Evolutionary conservation across 139 green algal genomes (phyloP).

Genomic region (Marvania coccoides): DNA sequence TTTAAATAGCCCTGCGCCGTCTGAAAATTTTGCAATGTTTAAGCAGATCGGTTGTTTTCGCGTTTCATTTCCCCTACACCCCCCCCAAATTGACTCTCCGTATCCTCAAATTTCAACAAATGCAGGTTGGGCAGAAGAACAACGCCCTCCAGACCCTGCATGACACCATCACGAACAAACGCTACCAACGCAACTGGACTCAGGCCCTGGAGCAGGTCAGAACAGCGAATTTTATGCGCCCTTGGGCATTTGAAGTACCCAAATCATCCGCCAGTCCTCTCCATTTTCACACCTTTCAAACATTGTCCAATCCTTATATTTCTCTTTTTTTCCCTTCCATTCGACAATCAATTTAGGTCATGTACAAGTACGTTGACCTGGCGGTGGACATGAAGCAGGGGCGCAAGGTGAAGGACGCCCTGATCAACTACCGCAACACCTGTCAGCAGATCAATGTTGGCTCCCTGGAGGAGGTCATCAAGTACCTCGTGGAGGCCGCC

Average conservation of each 20-base stretch:
- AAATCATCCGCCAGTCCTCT: too few species aligned
- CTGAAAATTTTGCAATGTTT: neutral
- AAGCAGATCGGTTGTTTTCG: neutral
- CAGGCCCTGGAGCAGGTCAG: slow-evolving; percentile 55
- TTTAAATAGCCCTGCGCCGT: neutral
- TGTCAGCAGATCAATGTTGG: slow-evolving; percentile 93
- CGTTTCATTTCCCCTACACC: too few species aligned
- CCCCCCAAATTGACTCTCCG: too few species aligned
- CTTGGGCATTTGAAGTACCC: neutral
- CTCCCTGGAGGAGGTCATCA: slow-evolving; percentile 96
- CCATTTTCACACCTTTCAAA: neutral
- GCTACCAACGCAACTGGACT: slow-evolving; percentile 90
- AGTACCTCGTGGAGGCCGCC: slow-evolving; percentile 91
- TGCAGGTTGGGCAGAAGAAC: slow-evolving; percentile 25
- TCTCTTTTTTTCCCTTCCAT: neutral
- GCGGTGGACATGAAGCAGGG: slow-evolving; percentile 88
- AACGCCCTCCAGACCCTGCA: slow-evolving; percentile 60
- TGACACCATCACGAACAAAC: slow-evolving; percentile 94
- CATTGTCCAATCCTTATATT: neutral
- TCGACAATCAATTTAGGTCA: slow-evolving; percentile 68
- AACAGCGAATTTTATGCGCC: neutral
- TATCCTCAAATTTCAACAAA: neutral
- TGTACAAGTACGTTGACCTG: slow-evolving; percentile 95
- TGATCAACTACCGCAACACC: slow-evolving; percentile 98
- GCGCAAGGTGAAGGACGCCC: slow-evolving; percentile 92